Evolutionary conservation across 371 early-diverging fungal species (phyloP), one percentile per base, ranked within the genome.

Genomic region (Rhizopus sp.): DNA sequence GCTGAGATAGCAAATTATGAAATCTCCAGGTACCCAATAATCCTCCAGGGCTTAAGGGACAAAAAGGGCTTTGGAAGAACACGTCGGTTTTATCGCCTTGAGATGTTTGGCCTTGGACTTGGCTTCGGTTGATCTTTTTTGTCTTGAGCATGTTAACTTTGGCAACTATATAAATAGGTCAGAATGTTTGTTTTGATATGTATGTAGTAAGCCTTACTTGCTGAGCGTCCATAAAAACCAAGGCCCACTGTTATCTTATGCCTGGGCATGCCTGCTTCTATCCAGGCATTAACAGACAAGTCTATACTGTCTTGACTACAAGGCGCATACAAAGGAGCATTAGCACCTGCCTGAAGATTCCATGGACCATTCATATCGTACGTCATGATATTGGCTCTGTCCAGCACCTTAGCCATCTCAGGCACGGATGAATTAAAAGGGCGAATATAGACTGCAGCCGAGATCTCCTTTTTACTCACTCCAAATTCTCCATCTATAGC

Each of bases 151-250:
- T 74, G 40, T 70, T 63, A 3, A 45, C 67, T 7, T 52, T 62
- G 6, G 75, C 59, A 62, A 64, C 69, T 72, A 57, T 7, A 48
- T 13, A 23, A 17, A 4, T n/a, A 23, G n/a, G 17, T 32, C n/a
- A 51, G 9, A 51, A 4, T 0, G 2, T 4, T 13, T n/a, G 2
- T 23, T 31, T 32, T 3, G 10, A 31, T 12, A 29, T 34, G 9
- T 23, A 38, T 12, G 30, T 12, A 13, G 34, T 38, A 31, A 33
- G 1, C 41, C 63, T 63, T 59, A 72, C 73, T 66, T 9, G 69
- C 61, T 12, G 87, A 74, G 42, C 86, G 80, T 13, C 90, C 92
- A 52, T 87, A 84, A 65, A 87, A 87, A 0, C 87, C 75, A 29
- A 83, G 60, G 29, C 91, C 91, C 16, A 78, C 74, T 0, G 80